Evolutionary conservation across 441 rosid species (phyloP), one percentile per base, ranked within the genome.

Genomic region (Euphorbia celastroides): DNA sequence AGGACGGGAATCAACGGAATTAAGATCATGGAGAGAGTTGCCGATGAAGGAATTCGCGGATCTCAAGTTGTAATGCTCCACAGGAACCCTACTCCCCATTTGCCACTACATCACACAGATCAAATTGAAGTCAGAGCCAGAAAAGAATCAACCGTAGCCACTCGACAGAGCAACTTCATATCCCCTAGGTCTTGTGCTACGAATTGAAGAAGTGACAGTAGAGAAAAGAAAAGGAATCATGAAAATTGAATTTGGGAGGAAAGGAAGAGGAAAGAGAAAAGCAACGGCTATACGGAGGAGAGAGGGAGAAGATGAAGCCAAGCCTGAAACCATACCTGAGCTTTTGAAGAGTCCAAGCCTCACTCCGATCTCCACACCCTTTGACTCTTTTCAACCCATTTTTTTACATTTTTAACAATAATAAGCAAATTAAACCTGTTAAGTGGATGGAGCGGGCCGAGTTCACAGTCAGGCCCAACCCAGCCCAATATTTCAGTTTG

Each of bases 61-160:
- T 75, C 85, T 79, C 79, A 90, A 74, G 75, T 81, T 79, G 80
- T 86, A 93, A 64, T 82, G 88, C 63, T 84, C 91, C 8, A 81
- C 79, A 17, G 88, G 89, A 81, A 86, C 89, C 89, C 94, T 87
- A 76, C 83, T 78, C 54, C 80, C 96, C 98, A 93, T 92, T 57
- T 26, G 50, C 12, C 19, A 9, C 16, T 23, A 5, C 12, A 44
- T 16, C 13, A 13, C 19, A 44, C 2, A 17, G 7, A 48, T 48
- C 54, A 48, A 48, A 48, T 48, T 48, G 54, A 48, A 48, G 5
- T 48, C 54, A 19, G 54, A 48, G 16, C 38, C 25, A 2, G n/a
- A 19, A 31, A n/a, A 16, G 60, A 27, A 57, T 62, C 57, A 64
- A 48, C 26, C 57, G n/a, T 62, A 62, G 38, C 38, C 66, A 32